Conservation (phyloP, 2,329 filamentous ascomycete genomes). For the Ascochyta fabae region DNA sequence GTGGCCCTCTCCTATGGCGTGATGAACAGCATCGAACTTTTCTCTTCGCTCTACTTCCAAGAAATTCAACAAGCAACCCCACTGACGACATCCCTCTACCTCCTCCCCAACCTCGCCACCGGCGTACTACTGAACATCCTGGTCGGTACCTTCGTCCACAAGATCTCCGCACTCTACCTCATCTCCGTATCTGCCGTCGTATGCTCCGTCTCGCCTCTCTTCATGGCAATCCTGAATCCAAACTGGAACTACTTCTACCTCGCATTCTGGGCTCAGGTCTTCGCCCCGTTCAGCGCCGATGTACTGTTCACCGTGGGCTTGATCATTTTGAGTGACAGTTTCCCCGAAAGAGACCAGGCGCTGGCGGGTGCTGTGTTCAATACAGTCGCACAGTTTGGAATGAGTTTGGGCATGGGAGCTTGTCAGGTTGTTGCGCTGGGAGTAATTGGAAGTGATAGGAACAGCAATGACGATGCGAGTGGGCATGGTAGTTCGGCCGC, state of each 20-base stretch:
- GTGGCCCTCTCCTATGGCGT: constrained; percentile 48
- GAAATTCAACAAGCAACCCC: constrained; percentile 46
- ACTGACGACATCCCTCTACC: constrained; percentile 48
- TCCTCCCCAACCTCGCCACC: constrained; percentile 50
- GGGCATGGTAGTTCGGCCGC: constrained; percentile 10
- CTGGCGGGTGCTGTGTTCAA: constrained; percentile 69
- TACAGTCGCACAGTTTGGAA: constrained; percentile 63
- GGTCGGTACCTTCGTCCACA: constrained; percentile 56
- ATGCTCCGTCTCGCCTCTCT: constrained; percentile 53
- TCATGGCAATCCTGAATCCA: constrained; percentile 62
- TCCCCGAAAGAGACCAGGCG: constrained; percentile 63
- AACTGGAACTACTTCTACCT: constrained; percentile 60
- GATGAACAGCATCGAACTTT: constrained; percentile 47
- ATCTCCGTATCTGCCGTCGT: constrained; percentile 52
- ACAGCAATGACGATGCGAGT: neutral
- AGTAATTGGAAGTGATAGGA: constrained; percentile 18
- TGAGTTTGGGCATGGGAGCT: constrained; percentile 43
- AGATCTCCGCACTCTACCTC: constrained; percentile 52
- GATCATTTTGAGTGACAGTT: constrained; percentile 62
- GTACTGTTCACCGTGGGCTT: constrained; percentile 64
- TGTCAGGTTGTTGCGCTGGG: constrained; percentile 39
- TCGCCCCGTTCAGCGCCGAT: constrained; percentile 54
- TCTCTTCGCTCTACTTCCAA: constrained; percentile 55
- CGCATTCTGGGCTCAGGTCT: constrained; percentile 51
- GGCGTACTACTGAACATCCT: constrained; percentile 53